Percentiles rank a stretch among this genome's conserved stretches.
Conservation (phyloP, 192 early-diverging fungal species). For the Dimargaris xerosporica region DNA sequence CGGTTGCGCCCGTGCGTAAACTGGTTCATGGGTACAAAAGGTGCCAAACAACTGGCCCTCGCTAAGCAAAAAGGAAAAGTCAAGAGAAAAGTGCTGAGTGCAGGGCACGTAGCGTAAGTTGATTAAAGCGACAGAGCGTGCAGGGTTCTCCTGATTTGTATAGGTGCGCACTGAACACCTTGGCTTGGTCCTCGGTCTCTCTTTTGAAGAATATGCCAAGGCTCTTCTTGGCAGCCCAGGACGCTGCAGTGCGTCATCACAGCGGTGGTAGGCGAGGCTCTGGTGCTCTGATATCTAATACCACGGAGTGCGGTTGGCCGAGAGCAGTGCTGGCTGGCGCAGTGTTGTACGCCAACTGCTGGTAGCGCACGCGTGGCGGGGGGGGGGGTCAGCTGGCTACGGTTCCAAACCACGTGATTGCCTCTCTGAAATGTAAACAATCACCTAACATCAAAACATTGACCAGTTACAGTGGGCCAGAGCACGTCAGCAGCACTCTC, state of each 20-base stretch:
- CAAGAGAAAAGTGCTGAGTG: background rate
- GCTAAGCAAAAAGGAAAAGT: background rate
- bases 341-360: background rate
- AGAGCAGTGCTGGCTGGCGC: background rate
- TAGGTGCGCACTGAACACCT: too few relatives aligned
- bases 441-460: too few relatives aligned
- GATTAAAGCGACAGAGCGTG: background rate
- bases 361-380: background rate
- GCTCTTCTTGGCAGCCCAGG: background rate
- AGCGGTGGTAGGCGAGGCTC: background rate
- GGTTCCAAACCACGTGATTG: background rate
- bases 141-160: background rate
- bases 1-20: background rate
- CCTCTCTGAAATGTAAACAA: too few relatives aligned
- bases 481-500: too few relatives aligned
- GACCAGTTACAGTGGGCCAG: too few relatives aligned
- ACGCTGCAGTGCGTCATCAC: background rate
- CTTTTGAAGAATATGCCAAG: too few relatives aligned
- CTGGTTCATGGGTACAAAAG: background rate
- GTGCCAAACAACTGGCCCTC: background rate
- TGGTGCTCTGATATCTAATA: background rate
- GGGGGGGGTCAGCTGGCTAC: background rate
- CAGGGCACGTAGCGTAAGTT: background rate
- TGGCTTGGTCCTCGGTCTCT: too few relatives aligned
- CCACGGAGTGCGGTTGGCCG: background rate